Percentiles rank a stretch among this genome's conserved stretches.
These are phyloP conservation scores for Lyophyllum shimeji DNA, from an alignment of 768 basidiomycete genomes.

Conservation along the genomic window DNA sequence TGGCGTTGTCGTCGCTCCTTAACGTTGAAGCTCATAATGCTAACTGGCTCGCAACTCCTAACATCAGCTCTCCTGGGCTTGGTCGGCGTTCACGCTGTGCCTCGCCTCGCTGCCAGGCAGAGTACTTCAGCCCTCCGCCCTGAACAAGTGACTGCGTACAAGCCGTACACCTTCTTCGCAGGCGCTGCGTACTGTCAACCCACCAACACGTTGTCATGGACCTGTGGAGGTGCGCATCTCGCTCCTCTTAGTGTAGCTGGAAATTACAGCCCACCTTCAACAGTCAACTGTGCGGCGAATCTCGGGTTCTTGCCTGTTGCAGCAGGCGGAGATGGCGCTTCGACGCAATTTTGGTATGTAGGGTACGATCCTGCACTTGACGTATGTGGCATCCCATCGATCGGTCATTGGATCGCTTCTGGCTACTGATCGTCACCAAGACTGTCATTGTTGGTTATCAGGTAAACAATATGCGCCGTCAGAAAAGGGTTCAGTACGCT, in stretches of 20 bases:
- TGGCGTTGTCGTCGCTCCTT: too few relatives aligned
- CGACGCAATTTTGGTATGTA: conserved; percentile 46
- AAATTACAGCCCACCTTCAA: background rate
- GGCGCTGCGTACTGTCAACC: background rate
- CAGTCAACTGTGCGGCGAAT: conserved; percentile 20
- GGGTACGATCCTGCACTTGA: conserved; percentile 35
- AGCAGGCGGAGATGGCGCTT: conserved; percentile 43
- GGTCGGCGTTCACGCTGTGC: too few relatives aligned
- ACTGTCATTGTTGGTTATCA: conserved; percentile 5
- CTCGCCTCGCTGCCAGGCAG: too few relatives aligned
- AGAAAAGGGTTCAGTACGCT: background rate
- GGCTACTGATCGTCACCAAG: background rate
- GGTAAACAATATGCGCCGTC: background rate
- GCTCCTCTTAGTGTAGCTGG: background rate
- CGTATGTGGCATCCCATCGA: background rate
- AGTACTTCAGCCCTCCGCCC: too few relatives aligned
- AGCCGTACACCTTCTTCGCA: background rate
- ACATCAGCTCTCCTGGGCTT: too few relatives aligned
- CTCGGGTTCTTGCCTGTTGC: conserved; percentile 43
- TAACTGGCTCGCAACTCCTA: too few relatives aligned
- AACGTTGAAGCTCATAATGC: too few relatives aligned
- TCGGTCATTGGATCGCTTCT: background rate
- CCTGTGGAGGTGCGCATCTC: background rate
- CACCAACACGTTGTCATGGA: background rate
- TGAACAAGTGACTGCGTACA: too few relatives aligned